Evolutionary conservation across 2,329 filamentous ascomycete species (phyloP).

Genomic region (Xylaria digitata): DNA sequence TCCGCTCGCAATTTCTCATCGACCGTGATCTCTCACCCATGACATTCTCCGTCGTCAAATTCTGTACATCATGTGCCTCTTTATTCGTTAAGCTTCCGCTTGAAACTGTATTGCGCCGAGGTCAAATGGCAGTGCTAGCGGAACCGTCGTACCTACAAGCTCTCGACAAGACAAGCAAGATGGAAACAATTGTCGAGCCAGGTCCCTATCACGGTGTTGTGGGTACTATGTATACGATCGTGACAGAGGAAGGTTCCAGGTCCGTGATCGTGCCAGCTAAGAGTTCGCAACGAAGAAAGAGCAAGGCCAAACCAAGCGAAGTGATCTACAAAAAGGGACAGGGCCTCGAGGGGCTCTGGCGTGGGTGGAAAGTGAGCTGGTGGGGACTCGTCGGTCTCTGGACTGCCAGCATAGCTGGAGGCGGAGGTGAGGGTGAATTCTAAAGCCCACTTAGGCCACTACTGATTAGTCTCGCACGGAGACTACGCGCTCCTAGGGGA

Average conservation of each 20-base stretch:
- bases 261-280: slow-evolving; percentile 54
- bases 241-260: slow-evolving; percentile 81
- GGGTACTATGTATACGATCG: slow-evolving; percentile 91
- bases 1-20: slow-evolving; percentile 85
- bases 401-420: slow-evolving; percentile 73
- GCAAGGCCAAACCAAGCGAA: slow-evolving; percentile 54
- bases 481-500: not conserved
- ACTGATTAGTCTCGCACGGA: slow-evolving; percentile 5
- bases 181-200: slow-evolving; percentile 82
- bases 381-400: slow-evolving; percentile 81
- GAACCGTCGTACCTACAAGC: slow-evolving; percentile 64
- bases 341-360: slow-evolving; percentile 74
- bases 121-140: slow-evolving; percentile 80
- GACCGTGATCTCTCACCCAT: slow-evolving; percentile 84
- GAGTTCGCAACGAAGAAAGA: slow-evolving; percentile 47
- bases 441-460: slow-evolving; percentile 44
- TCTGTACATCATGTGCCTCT: slow-evolving; percentile 81
- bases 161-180: slow-evolving; percentile 56
- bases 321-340: slow-evolving; percentile 69
- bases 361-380: slow-evolving; percentile 82
- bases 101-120: slow-evolving; percentile 90
- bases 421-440: slow-evolving; percentile 71
- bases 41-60: slow-evolving; percentile 84
- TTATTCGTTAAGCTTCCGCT: slow-evolving; percentile 89
- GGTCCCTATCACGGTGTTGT: slow-evolving; percentile 86